phyloP scores from a whole-genome alignment of 495 filamentous ascomycete genomes.

The Cryomyces minteri region DNA sequence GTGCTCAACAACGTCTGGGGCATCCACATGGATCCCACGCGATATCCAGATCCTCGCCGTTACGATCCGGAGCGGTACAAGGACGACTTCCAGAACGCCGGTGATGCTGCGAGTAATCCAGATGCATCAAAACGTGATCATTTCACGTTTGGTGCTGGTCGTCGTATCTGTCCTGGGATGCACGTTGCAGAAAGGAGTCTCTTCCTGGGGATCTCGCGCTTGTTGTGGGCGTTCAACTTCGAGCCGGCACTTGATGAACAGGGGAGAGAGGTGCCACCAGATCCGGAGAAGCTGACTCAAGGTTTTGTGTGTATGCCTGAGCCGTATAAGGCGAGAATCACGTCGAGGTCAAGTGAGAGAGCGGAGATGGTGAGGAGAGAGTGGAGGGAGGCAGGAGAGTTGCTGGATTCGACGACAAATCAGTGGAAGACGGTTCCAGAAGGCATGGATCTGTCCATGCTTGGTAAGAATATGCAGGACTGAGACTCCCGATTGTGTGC shows the following conservation, averaged over 20 bases:
- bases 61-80: conserved; percentile 12
- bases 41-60: conserved; percentile 3
- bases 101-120: conserved; percentile 5
- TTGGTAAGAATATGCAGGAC: neutral
- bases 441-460: neutral
- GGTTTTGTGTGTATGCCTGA: conserved; percentile 27
- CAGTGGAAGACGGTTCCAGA: conserved; percentile 8
- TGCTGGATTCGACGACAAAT: conserved; percentile 15
- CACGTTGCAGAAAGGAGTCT: conserved; percentile 14
- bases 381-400: conserved; percentile 19
- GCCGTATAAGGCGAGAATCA: conserved; percentile 20
- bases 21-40: conserved; percentile 10
- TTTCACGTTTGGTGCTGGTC: conserved; percentile 16
- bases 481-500: neutral
- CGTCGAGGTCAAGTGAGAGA: conserved; percentile 14
- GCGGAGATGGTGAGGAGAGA: conserved; percentile 15
- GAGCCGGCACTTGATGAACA: conserved; percentile 8
- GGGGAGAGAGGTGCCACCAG: conserved; percentile 21
- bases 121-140: conserved; percentile 12
- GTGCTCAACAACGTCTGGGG: conserved; percentile 11
- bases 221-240: conserved; percentile 16
- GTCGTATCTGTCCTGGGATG: conserved; percentile 16
- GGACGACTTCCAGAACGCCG: neutral
- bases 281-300: conserved; percentile 23
- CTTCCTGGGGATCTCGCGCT: conserved; percentile 8